A percentile compares a stretch with the other conserved stretches of the same genome.
phyloP scores from a whole-genome alignment of 805 yeast species.

The Phaffomyces opuntiae region DNA sequence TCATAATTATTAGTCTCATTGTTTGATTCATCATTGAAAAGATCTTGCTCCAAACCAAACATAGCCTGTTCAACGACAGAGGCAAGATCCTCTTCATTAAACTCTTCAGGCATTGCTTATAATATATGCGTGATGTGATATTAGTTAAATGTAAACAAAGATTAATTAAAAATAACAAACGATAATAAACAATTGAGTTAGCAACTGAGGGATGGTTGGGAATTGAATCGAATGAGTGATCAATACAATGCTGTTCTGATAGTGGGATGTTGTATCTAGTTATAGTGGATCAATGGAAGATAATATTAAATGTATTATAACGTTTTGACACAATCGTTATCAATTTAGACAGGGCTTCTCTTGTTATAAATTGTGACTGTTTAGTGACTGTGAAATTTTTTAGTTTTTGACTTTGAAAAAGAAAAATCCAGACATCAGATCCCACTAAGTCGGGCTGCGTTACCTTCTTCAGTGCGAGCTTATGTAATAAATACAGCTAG shows the following conservation, averaged over 20 bases:
- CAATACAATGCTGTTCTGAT: too few relatives aligned
- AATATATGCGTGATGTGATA: neutral
- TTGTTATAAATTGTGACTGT: constrained; percentile 17
- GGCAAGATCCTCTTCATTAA: constrained; percentile 28
- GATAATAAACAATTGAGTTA: too few relatives aligned
- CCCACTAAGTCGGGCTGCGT: neutral
- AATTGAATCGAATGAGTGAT: too few relatives aligned
- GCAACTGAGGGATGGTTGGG: too few relatives aligned
- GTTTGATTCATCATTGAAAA: neutral
- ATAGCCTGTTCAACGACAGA: constrained; percentile 35
- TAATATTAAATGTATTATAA: too few relatives aligned
- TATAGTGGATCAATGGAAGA: too few relatives aligned
- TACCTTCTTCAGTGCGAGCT: neutral
- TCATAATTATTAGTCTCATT: neutral
- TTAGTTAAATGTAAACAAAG: too few relatives aligned
- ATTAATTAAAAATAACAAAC: too few relatives aligned
- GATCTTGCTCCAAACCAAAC: constrained; percentile 15
- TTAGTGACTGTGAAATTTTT: constrained; percentile 28
- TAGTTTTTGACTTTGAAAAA: neutral
- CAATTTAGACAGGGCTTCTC: constrained; percentile 1
- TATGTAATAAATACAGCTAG: too few relatives aligned
- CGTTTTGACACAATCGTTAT: too few relatives aligned
- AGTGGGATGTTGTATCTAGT: too few relatives aligned
- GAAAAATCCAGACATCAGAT: too few relatives aligned
- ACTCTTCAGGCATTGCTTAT: constrained; percentile 1